Evolutionary conservation across 805 yeast species (phyloP), one percentile per base, ranked within the genome.

Genomic region (Wickerhamiella azymoides): DNA sequence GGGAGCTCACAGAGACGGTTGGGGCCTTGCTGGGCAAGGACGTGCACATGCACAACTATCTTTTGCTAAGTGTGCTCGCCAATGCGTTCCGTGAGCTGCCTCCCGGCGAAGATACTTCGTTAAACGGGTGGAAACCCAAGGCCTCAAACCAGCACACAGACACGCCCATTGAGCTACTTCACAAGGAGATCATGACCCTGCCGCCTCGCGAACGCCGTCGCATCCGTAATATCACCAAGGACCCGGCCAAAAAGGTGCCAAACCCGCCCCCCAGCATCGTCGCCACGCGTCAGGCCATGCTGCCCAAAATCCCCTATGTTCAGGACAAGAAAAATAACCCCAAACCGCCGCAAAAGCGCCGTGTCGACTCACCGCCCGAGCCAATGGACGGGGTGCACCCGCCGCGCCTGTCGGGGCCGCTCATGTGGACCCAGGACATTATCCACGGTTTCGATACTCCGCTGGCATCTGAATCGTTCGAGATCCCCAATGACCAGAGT

Each of bases 351-450:
- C 25, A 32, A n/a, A 27, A 27, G 17, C 44, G 44, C 14, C 33
- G 33, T 21, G 21, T 17, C 11, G 40, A 36, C 4, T 16, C 25
- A 10, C 45, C 45, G 3, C 13, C 21, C 21, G 40, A 42, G 25
- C 26, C 28, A 5, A 35, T 38, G 13, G 48, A 47, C 13, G 50
- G 49, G 39, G 46, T 55, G 38, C 61, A 59, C 47, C 60, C 66
- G 6, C 57, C 56, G 9, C 52, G 50, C 17, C 46, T 46, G 18
- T 50, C 54, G 35, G 57, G 57, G 13, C 58, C 59, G 16, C 39
- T 54, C 43, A 80, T 80, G 54, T 86, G 96, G 89, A 84, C 93
- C 18, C 95, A 88, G 61, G 97, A 92, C 58, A 84, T 92, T 14
- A 72, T 80, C 45, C 86, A 80, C 56, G 93, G 92, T 3, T 73